Evolutionary conservation across 257 asterid genomes (phyloP), one percentile per base, ranked within the genome.

Genomic region (Scutellaria barbata): DNA sequence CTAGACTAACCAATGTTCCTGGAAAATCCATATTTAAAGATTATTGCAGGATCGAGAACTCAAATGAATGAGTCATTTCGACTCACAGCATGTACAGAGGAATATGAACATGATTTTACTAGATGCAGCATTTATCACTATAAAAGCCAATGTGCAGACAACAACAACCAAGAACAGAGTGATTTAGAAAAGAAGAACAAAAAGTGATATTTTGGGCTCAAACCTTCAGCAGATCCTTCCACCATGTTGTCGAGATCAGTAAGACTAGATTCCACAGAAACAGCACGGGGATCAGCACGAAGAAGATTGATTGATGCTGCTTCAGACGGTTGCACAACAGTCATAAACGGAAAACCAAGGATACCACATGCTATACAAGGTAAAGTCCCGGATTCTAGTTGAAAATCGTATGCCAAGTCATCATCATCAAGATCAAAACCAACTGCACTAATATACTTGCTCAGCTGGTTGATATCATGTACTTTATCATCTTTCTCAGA

Each of bases 311-410:
- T 43, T 8, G 81, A 84, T 46, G 97, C 84, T 67, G 73, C 79
- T 69, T 83, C 84, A 61, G 92, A 82, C 79, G 99, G 99, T 77
- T 95, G 98, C 68, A 92, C 75, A 58, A 92, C 80, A 60, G 97
- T 88, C 99, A 95, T 95, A 79, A 89, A 95, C 55, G 99, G 99
- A 82, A 89, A 95, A 58, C 99, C 99, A 71, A 95, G 99, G 76
- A 95, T 84, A 18, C 99, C 99, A 84, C 99, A 95, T 69, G 96
- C 96, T 25, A 92, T 85, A 81, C 99, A 95, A 66, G 98, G 94
- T 78, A 95, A 85, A 63, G 94, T 76, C 66, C 99, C 99, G 58
- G 99, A 89, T 76, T 95, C 98, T 41, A 88, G 76, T 81, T 92
- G 96, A 75, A 92, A 89, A 63, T 88, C 96, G 63, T 77, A 84